A percentile compares a stretch with the other conserved stretches of the same genome.
Conservation (phyloP, 2,329 filamentous ascomycete species). For the Elsinoe ampelina region DNA sequence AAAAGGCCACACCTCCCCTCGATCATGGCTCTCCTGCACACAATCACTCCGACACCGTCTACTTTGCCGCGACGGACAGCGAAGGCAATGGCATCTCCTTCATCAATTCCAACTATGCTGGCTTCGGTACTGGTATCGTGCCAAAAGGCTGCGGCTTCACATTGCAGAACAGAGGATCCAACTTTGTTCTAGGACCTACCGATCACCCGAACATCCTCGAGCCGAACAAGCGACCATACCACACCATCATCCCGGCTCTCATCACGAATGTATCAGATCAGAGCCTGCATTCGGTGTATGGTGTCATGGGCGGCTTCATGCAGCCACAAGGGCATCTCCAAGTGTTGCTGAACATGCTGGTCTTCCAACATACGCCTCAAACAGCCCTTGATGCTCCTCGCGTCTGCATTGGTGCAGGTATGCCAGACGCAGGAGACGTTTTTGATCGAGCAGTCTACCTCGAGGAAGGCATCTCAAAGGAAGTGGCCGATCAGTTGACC, state of each 20-base stretch:
- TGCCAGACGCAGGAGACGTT: slow-evolving; percentile 51
- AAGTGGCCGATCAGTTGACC: slow-evolving; percentile 57
- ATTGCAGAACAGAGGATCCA: slow-evolving; percentile 83
- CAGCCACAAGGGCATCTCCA: slow-evolving; percentile 96
- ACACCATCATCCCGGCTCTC: slow-evolving; percentile 93
- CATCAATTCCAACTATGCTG: slow-evolving; percentile 90
- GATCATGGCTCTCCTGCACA: slow-evolving; percentile 76
- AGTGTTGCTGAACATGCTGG: slow-evolving; percentile 78
- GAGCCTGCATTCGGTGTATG: slow-evolving; percentile 74
- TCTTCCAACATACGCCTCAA: slow-evolving; percentile 74
- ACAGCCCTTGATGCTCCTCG: slow-evolving; percentile 82
- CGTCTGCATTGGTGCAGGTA: slow-evolving; percentile 74
- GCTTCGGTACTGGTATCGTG: slow-evolving; percentile 80
- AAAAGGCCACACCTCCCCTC: slow-evolving; percentile 43
- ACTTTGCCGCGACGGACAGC: slow-evolving; percentile 75
- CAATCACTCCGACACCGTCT: slow-evolving; percentile 83
- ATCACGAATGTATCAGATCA: slow-evolving; percentile 68
- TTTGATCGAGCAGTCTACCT: slow-evolving; percentile 60
- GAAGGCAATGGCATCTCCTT: slow-evolving; percentile 87
- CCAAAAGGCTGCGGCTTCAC: slow-evolving; percentile 83
- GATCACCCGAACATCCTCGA: slow-evolving; percentile 72
- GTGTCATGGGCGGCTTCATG: slow-evolving; percentile 98
- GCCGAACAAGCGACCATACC: slow-evolving; percentile 82
- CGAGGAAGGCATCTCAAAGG: slow-evolving; percentile 69
- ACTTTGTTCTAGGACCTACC: slow-evolving; percentile 60